Conservation (phyloP, 176 grass and related monocot species). For the Juncus inflexus region DNA sequence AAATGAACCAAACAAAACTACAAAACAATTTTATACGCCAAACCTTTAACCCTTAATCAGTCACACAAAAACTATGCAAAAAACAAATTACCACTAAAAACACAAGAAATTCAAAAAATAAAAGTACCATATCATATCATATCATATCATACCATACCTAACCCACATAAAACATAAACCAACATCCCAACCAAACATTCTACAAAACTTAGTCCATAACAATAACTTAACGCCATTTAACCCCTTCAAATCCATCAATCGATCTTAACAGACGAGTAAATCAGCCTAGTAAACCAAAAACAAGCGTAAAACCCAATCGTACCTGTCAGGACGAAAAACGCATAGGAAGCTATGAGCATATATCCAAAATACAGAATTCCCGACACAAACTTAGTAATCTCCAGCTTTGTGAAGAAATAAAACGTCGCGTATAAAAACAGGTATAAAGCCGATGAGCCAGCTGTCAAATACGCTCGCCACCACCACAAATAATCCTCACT, state of each 20-base stretch:
- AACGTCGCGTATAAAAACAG: slow-evolving; percentile 68
- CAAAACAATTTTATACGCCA: slow-evolving; percentile 8
- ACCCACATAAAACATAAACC: not conserved
- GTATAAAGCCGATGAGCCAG: slow-evolving; percentile 78
- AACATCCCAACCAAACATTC: slow-evolving; percentile 21
- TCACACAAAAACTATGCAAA: slow-evolving; percentile 12
- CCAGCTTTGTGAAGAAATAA: slow-evolving; percentile 94
- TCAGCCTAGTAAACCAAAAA: slow-evolving; percentile 82
- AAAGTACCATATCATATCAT: not conserved
- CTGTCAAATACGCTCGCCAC: slow-evolving; percentile 89
- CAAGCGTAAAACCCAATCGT: slow-evolving; percentile 81
- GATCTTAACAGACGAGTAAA: slow-evolving; percentile 88
- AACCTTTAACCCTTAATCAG: not conserved
- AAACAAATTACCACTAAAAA: too few species aligned
- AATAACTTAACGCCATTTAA: not conserved
- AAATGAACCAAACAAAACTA: not conserved
- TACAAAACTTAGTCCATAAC: slow-evolving; percentile 19
- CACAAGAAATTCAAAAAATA: too few species aligned
- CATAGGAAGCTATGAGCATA: slow-evolving; percentile 85
- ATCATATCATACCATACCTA: slow-evolving; percentile 21
- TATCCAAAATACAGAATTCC: slow-evolving; percentile 79
- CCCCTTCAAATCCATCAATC: slow-evolving; percentile 31
- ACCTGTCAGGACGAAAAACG: slow-evolving; percentile 83
- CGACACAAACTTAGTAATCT: slow-evolving; percentile 71
- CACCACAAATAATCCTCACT: slow-evolving; percentile 88